These are phyloP conservation scores for Alloteropsis semialata DNA, from an alignment of 176 grass and related monocot genomes.

Conservation along the genomic window DNA sequence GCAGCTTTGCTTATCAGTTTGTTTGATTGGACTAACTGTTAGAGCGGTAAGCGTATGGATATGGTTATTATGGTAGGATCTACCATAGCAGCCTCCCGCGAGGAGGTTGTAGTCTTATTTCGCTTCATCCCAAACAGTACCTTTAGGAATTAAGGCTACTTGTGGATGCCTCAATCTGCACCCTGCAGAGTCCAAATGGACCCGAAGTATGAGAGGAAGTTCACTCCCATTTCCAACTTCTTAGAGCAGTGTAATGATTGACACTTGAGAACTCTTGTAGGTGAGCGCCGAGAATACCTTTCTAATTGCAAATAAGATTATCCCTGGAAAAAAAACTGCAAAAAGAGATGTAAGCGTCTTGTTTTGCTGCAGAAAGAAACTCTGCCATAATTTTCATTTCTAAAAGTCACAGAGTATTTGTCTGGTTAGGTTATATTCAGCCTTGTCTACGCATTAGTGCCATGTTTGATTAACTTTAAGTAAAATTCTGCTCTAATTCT, in stretches of 20 bases:
- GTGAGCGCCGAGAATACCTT: too few relatives aligned
- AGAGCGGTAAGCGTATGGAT: neutral
- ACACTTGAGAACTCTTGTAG: neutral
- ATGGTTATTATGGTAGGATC: neutral
- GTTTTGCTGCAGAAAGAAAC: neutral
- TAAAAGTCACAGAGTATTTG: neutral
- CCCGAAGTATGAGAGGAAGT: neutral
- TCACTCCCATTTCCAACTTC: neutral
- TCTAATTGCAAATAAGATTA: too few relatives aligned
- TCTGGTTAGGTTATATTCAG: neutral
- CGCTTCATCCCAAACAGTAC: neutral
- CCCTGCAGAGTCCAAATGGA: constrained; percentile 2
- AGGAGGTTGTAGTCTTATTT: neutral
- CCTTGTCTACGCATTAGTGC: neutral
- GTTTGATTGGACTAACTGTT: neutral
- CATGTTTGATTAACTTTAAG: neutral
- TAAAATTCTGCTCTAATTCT: too few relatives aligned
- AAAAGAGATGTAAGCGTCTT: too few relatives aligned
- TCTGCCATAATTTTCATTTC: neutral
- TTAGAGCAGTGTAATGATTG: neutral
- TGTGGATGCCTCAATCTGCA: neutral
- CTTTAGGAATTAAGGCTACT: neutral
- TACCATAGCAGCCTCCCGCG: neutral
- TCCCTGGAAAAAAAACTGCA: too few relatives aligned
- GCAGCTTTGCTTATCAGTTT: neutral